phyloP scores from a whole-genome alignment of 2,329 filamentous ascomycete genomes.

The Calonectria henricotiae region DNA sequence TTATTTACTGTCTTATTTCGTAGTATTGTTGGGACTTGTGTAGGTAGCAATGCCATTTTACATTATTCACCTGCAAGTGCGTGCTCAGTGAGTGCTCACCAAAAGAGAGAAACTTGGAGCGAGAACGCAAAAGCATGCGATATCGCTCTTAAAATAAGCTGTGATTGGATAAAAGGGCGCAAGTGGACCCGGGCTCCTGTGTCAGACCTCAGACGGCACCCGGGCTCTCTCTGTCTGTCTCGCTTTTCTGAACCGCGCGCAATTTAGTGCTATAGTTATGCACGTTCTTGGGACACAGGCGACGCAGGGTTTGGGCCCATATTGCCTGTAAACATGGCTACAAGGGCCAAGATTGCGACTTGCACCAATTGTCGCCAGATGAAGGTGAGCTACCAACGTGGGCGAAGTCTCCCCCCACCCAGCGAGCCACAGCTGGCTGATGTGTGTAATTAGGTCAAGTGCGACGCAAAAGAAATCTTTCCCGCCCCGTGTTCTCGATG shows the following conservation, averaged over 20 bases:
- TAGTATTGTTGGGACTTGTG: background rate
- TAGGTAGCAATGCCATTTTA: background rate
- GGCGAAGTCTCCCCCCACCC: background rate
- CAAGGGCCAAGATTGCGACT: slow-evolving; percentile 14
- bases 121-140: background rate
- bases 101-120: background rate
- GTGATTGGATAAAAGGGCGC: background rate
- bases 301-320: background rate
- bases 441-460: slow-evolving; percentile 17
- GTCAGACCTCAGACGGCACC: background rate
- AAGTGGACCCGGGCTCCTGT: background rate
- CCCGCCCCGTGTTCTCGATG: slow-evolving; percentile 23
- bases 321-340: slow-evolving; percentile 13
- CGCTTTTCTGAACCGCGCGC: slow-evolving; percentile 1
- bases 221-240: background rate
- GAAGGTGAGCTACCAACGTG: slow-evolving; percentile 10
- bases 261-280: slow-evolving; percentile 8
- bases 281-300: slow-evolving; percentile 1
- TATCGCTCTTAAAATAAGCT: background rate
- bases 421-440: slow-evolving; percentile 2
- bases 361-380: slow-evolving; percentile 28
- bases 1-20: too few relatives aligned
- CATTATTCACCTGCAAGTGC: background rate
- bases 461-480: slow-evolving; percentile 26
- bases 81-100: background rate